phyloP scores from a whole-genome alignment of 2,329 filamentous ascomycete genomes.

The Westerdykella sp. region DNA sequence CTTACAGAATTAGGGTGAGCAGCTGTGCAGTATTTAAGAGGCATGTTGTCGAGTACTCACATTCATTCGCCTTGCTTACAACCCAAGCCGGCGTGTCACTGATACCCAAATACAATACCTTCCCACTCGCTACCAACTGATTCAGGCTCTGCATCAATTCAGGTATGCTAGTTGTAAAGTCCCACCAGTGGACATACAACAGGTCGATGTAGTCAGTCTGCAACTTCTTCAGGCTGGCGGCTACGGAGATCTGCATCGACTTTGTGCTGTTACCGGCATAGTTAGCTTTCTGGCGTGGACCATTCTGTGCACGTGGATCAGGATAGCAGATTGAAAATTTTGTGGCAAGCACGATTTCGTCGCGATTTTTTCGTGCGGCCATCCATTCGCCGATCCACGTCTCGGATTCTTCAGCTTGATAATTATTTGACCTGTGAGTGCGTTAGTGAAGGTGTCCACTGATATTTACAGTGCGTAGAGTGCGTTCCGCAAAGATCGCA shows the following conservation, averaged over 20 bases:
- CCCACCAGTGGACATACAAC: constrained; percentile 36
- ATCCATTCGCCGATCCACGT: constrained; percentile 40
- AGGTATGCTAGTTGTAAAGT: too few species aligned
- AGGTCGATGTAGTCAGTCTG: constrained; percentile 53
- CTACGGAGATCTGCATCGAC: constrained; percentile 6
- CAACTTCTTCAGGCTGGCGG: constrained; percentile 8
- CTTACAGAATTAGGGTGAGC: constrained; percentile 9
- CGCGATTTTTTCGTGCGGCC: constrained; percentile 37
- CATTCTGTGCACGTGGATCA: neutral
- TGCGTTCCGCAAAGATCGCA: too few species aligned
- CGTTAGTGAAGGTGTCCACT: neutral
- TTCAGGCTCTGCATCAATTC: too few species aligned
- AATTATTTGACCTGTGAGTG: constrained; percentile 48
- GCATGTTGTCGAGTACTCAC: neutral
- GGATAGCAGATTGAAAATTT: too few species aligned
- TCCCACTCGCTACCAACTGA: constrained; percentile 36
- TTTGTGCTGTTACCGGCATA: constrained; percentile 46
- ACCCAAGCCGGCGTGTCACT: constrained; percentile 38
- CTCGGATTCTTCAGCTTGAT: constrained; percentile 36
- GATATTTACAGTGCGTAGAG: neutral
- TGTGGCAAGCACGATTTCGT: constrained; percentile 32
- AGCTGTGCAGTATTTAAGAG: neutral
- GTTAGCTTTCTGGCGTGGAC: constrained; percentile 3
- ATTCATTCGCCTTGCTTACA: constrained; percentile 14
- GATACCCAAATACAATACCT: constrained; percentile 40